Evolutionary conservation across 345 rosid genomes (phyloP).

Genomic region (Syzygium grande): DNA sequence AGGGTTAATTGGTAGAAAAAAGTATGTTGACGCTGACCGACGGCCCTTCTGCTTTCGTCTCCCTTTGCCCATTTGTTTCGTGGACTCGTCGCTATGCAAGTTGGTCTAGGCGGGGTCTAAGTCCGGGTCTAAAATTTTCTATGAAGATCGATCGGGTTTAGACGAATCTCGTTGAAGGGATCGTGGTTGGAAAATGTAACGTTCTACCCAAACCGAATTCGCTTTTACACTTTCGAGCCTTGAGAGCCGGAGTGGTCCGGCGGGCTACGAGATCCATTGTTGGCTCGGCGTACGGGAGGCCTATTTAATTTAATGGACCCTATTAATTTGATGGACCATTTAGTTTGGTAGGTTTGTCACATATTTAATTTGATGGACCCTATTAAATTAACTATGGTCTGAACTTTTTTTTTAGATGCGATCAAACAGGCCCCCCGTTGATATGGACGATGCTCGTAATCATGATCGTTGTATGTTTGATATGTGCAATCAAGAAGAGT

Average conservation of each 20-base stretch:
- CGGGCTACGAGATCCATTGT: neutral
- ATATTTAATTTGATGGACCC: neutral
- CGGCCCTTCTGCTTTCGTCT: neutral
- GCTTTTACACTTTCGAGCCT: neutral
- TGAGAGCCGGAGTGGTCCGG: neutral
- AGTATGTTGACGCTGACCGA: neutral
- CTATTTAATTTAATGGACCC: neutral
- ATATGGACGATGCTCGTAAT: neutral
- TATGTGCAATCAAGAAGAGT: neutral
- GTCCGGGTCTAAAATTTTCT: neutral
- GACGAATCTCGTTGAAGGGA: neutral
- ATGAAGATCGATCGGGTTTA: neutral
- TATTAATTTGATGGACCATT: neutral
- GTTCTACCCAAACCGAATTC: neutral
- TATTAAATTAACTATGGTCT: neutral
- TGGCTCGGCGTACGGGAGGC: neutral
- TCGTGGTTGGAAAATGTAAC: neutral
- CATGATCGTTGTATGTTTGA: neutral
- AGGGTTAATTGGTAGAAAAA: neutral
- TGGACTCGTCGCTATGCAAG: no score
- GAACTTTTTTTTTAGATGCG: no score
- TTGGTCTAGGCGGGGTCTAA: neutral
- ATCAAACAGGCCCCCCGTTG: neutral
- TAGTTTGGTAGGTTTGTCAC: neutral
- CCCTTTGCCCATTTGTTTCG: neutral